phyloP scores from a whole-genome alignment of 2,329 filamentous ascomycete genomes.

The Aspergillus fumigatiaffinis region DNA sequence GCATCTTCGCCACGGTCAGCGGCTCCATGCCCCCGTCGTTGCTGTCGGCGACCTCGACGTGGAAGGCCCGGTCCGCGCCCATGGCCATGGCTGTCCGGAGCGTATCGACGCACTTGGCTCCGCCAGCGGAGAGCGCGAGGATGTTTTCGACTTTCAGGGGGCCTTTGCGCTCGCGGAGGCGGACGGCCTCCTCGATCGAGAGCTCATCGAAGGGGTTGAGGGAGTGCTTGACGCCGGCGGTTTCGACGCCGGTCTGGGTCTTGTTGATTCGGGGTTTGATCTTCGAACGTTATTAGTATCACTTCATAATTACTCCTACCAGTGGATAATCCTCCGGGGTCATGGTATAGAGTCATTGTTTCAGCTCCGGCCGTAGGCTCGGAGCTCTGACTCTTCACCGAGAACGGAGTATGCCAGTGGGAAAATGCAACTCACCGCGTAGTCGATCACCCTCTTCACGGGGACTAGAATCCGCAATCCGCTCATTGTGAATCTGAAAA shows the following conservation, averaged over 20 bases:
- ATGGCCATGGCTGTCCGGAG: conserved; percentile 97
- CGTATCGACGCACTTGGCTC: conserved; percentile 79
- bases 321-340: not conserved
- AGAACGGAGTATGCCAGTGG: conserved; percentile 15
- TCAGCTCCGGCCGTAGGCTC: not conserved
- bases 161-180: conserved; percentile 83
- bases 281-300: conserved; percentile 32
- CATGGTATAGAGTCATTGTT: not conserved
- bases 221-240: conserved; percentile 87
- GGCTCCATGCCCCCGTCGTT: conserved; percentile 71
- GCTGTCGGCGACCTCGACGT: conserved; percentile 74
- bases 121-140: conserved; percentile 81
- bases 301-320: not conserved
- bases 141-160: conserved; percentile 82
- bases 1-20: conserved; percentile 84
- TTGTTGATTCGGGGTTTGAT: conserved; percentile 69
- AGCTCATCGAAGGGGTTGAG: conserved; percentile 99
- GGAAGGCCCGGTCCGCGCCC: conserved; percentile 89
- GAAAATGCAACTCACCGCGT: conserved; percentile 58
- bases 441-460: conserved; percentile 82
- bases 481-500: conserved; percentile 36
- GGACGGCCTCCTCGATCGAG: conserved; percentile 92
- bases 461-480: conserved; percentile 70
- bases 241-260: conserved; percentile 80
- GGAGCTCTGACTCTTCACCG: conserved; percentile 11